Evolutionary conservation across 192 early-diverging fungal genomes (phyloP).

Genomic region (Thamnidium elegans): DNA sequence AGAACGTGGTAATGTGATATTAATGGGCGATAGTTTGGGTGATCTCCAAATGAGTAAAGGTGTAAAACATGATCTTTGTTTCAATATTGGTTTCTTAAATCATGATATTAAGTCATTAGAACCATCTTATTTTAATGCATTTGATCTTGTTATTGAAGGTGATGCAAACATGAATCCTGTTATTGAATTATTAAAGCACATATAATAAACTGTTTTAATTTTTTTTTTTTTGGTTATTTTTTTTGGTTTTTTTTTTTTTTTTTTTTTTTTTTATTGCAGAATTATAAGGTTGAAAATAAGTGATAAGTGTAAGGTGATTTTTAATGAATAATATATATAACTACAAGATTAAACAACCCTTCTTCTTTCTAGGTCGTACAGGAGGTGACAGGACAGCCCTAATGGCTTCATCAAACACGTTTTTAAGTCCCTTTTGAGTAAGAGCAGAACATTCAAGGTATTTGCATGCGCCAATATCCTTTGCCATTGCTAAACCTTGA

Average conservation of each 20-base stretch:
- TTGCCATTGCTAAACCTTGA: constrained; percentile 85
- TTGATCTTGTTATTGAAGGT: constrained; percentile 64
- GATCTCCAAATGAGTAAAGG: constrained; percentile 69
- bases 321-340: not conserved
- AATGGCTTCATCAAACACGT: constrained; percentile 93
- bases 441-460: constrained; percentile 98
- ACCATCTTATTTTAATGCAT: constrained; percentile 50
- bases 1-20: constrained; percentile 55
- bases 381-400: constrained; percentile 73
- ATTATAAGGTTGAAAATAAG: not conserved
- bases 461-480: constrained; percentile 86
- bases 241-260: too few relatives aligned
- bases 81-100: constrained; percentile 73
- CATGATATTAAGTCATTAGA: constrained; percentile 54
- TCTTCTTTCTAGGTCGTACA: constrained; percentile 48
- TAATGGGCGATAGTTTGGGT: constrained; percentile 71
- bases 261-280: too few relatives aligned
- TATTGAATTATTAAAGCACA: constrained; percentile 15
- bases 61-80: constrained; percentile 48
- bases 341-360: constrained; percentile 66
- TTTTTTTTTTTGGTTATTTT: too few relatives aligned
- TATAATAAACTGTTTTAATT: constrained; percentile 4
- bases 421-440: constrained; percentile 95
- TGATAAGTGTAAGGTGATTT: not conserved
- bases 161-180: constrained; percentile 43